A percentile compares a stretch with the other conserved stretches of the same genome.
phyloP scores from a whole-genome alignment of 2,329 filamentous ascomycete species.

The Proliferodiscus dingleyae region DNA sequence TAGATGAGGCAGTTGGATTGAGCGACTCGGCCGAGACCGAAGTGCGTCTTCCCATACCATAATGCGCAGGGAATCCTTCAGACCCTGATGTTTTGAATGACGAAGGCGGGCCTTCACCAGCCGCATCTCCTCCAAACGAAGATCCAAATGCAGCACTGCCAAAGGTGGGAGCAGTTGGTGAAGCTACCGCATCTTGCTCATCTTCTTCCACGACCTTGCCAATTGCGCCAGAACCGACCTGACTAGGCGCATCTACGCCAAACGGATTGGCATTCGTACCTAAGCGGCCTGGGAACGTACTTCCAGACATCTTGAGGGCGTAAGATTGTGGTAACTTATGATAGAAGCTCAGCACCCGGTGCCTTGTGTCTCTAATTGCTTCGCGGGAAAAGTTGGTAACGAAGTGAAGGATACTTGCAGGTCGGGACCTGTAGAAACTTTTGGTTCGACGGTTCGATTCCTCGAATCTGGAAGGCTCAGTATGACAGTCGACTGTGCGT shows the following conservation, averaged over 20 bases:
- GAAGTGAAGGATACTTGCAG: constrained; percentile 63
- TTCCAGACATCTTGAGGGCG: constrained; percentile 58
- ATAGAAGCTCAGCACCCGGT: constrained; percentile 48
- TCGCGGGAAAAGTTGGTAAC: constrained; percentile 64
- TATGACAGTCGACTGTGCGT: constrained; percentile 38
- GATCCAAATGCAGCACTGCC: constrained; percentile 33
- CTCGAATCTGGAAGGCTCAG: constrained; percentile 52
- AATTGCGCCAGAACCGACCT: constrained; percentile 54
- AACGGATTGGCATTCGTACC: constrained; percentile 69
- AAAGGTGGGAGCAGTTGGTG: constrained; percentile 64
- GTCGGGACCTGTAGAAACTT: constrained; percentile 54
- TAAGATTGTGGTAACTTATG: constrained; percentile 36
- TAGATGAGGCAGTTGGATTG: constrained; percentile 76
- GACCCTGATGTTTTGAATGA: constrained; percentile 37
- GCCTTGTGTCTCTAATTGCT: constrained; percentile 61
- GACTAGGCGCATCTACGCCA: constrained; percentile 42
- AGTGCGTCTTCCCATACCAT: constrained; percentile 87
- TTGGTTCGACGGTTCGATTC: constrained; percentile 59
- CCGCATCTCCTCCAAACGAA: constrained; percentile 43
- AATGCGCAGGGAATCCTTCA: constrained; percentile 81
- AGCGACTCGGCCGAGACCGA: constrained; percentile 96
- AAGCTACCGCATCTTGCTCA: constrained; percentile 68
- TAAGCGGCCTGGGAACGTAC: constrained; percentile 70
- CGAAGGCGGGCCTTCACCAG: constrained; percentile 42
- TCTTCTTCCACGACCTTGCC: constrained; percentile 46